Base-by-base conservation (phyloP, 225 moss, liverwort and hornwort genomes). In the Takakia lepidozioides region DNA sequence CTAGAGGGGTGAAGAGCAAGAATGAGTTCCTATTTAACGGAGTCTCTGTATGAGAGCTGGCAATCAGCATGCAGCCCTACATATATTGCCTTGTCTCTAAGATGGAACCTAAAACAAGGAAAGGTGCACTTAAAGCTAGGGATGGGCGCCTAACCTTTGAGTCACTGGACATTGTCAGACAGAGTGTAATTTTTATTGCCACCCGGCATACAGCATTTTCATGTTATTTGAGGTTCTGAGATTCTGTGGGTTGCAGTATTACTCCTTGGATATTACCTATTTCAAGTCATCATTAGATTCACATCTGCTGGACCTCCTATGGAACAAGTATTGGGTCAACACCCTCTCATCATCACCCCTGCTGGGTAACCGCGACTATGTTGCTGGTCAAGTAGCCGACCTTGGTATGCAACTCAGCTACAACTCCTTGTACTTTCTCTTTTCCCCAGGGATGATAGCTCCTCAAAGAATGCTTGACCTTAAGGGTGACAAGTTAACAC, bases 321-420 rank as follows among this genome's bases (percentile, higher is more conserved):
- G 90, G 86, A 91, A 91, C 62, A 86, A 91, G 51, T 91, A 91
- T 47, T 91, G 90, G 90, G 86, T 91, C 59, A 83, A 91, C 51
- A 91, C 86, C 29, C 74, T 91, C 37, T 86, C 90, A 27, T 91
- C 86, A 10, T 84, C 90, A 51, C 81, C 77, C 48, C 70, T 93
- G 36, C 86, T 91, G 39, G 86, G 81, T 49, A 86, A 91, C 68
- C 81, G 90, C 32, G 90, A 86, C 38, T 91, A 86, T 58, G 78
- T 86, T 43, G 78, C 90, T 21, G 86, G 90, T 15, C 90, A 91
- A 68, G 83, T 91, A 42, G 83, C 90, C 40, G 86, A 91, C 69
- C 81, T 91, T 54, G 90, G 86, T 91, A 68, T 75, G 59, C 27
- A 43, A 37, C 21, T 26, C 34, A 3, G 20, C 8, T n/a, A 24